Evolutionary conservation across 176 grass and related monocot genomes (phyloP).

Genomic region (Juncus effusus): DNA sequence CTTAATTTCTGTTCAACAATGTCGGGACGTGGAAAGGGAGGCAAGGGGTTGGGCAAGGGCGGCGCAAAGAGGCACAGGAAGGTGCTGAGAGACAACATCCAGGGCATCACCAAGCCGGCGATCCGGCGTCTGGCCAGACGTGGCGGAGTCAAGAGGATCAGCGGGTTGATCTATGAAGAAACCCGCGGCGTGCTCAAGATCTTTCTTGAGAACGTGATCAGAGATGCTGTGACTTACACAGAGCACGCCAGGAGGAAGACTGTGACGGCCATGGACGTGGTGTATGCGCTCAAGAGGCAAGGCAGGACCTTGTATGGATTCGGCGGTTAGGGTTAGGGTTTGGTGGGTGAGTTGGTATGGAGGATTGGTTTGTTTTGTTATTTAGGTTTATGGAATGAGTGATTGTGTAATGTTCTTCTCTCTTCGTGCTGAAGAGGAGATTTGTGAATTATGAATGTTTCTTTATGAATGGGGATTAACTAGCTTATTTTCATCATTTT

Average conservation of each 20-base stretch:
- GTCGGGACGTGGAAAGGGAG: slow-evolving; percentile 1
- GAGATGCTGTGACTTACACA: slow-evolving; percentile 32
- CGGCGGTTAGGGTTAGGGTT: slow-evolving; percentile 12
- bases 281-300: slow-evolving; percentile 31
- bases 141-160: slow-evolving; percentile 38
- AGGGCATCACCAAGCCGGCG: slow-evolving; percentile 46
- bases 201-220: slow-evolving; percentile 33
- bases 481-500: too few species aligned
- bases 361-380: background rate
- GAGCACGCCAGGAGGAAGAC: slow-evolving; percentile 34
- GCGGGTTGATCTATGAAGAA: slow-evolving; percentile 28
- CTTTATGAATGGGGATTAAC: too few species aligned
- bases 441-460: too few species aligned
- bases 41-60: slow-evolving; percentile 25
- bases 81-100: slow-evolving; percentile 44
- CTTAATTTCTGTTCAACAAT: background rate
- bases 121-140: slow-evolving; percentile 40
- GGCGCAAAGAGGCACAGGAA: slow-evolving; percentile 29
- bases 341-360: background rate
- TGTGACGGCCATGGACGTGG: slow-evolving; percentile 32
- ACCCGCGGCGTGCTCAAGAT: slow-evolving; percentile 29
- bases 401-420: too few species aligned
- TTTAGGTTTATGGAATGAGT: background rate
- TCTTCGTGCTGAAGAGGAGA: too few species aligned
- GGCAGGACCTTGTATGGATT: slow-evolving; percentile 28